Conservation (phyloP, 768 basidiomycete genomes). For the Terana coerulea region DNA sequence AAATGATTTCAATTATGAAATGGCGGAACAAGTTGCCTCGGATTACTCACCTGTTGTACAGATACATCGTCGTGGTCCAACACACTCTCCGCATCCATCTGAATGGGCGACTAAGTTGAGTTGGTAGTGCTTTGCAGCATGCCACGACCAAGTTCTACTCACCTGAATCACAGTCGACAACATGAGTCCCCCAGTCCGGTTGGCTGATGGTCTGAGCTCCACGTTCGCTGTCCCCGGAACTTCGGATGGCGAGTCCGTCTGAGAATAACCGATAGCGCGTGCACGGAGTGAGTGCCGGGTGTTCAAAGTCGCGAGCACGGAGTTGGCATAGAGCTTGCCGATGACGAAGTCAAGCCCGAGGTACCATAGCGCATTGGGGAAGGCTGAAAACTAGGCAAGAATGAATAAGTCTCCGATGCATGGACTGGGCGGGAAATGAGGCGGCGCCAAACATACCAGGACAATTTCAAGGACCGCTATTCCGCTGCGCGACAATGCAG, state of each 20-base stretch:
- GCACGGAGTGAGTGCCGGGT: slow-evolving; percentile 12
- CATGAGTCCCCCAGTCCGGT: slow-evolving; percentile 2
- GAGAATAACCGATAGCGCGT: no score
- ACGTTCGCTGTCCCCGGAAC: background rate
- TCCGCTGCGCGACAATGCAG: slow-evolving; percentile 4
- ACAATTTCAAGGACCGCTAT: slow-evolving; percentile 23
- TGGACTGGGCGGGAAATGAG: background rate
- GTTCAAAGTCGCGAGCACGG: slow-evolving; percentile 14
- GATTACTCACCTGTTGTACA: background rate
- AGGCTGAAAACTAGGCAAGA: slow-evolving; percentile 31
- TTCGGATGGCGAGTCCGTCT: no score
- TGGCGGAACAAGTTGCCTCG: no score
- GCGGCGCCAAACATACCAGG: slow-evolving; percentile 11
- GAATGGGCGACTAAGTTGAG: background rate
- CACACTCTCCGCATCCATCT: no score
- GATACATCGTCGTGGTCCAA: background rate
- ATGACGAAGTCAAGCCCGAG: slow-evolving; percentile 47
- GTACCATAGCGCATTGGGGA: slow-evolving; percentile 42
- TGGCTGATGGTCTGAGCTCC: no score
- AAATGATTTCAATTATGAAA: no score
- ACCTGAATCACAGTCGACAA: slow-evolving; percentile 11
- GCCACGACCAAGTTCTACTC: background rate
- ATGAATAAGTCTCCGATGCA: slow-evolving; percentile 19
- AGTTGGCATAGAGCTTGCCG: slow-evolving; percentile 32
- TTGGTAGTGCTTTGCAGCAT: background rate